Conservation (phyloP, 2,329 filamentous ascomycete species). For the Didymella pomorum region DNA sequence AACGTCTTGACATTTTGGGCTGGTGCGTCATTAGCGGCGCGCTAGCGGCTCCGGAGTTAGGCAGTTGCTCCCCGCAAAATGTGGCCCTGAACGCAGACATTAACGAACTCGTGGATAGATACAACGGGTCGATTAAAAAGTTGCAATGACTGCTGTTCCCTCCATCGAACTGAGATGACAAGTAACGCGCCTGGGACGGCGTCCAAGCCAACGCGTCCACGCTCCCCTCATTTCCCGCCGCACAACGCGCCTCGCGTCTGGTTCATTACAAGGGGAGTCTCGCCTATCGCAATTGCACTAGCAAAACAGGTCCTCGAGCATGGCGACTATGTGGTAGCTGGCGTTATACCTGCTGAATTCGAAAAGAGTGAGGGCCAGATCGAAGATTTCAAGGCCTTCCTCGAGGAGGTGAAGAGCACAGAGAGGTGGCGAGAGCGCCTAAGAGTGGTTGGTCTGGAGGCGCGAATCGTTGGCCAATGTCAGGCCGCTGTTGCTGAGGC, state of each 20-base stretch:
- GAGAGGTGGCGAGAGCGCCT: slow-evolving; percentile 85
- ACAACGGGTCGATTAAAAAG: not conserved
- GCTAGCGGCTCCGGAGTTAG: slow-evolving; percentile 28
- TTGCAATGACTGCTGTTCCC: not conserved
- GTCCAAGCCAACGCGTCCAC: slow-evolving; percentile 43
- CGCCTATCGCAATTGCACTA: slow-evolving; percentile 83
- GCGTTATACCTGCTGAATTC: slow-evolving; percentile 79
- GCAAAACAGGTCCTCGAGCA: slow-evolving; percentile 84
- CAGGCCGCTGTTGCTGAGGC: slow-evolving; percentile 88
- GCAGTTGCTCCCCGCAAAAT: slow-evolving; percentile 22
- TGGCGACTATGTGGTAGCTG: slow-evolving; percentile 88
- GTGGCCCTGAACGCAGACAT: slow-evolving; percentile 4
- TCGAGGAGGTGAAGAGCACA: slow-evolving; percentile 72
- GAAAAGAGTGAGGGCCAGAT: slow-evolving; percentile 73
- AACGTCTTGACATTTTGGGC: slow-evolving; percentile 7
- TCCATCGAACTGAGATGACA: slow-evolving; percentile 6
- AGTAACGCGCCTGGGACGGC: slow-evolving; percentile 10
- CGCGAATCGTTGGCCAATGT: slow-evolving; percentile 72
- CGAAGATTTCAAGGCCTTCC: slow-evolving; percentile 79
- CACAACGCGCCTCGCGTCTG: slow-evolving; percentile 81
- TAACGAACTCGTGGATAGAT: not conserved
- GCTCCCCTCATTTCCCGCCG: slow-evolving; percentile 63
- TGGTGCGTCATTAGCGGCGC: slow-evolving; percentile 14
- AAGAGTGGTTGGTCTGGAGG: slow-evolving; percentile 66
- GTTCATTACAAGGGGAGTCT: slow-evolving; percentile 88